phyloP scores from a whole-genome alignment of 2,329 filamentous ascomycete genomes.

The Ceratocystis ficicola region DNA sequence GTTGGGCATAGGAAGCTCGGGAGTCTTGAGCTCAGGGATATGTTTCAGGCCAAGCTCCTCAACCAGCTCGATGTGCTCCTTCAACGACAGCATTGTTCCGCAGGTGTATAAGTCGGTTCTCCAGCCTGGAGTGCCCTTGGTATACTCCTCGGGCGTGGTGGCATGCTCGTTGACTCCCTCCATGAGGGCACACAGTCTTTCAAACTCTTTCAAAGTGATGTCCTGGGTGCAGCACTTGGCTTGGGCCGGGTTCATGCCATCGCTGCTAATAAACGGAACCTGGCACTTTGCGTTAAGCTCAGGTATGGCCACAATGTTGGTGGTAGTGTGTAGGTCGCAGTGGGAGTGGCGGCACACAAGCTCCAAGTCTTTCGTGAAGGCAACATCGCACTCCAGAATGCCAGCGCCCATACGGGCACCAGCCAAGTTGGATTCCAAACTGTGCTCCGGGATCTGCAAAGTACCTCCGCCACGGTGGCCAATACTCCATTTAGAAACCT shows the following conservation, averaged over 20 bases:
- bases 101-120: slow-evolving; percentile 57
- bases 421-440: slow-evolving; percentile 45
- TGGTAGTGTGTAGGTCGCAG: slow-evolving; percentile 57
- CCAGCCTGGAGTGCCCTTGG: slow-evolving; percentile 47
- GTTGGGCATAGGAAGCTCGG: slow-evolving; percentile 55
- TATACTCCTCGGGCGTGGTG: slow-evolving; percentile 45
- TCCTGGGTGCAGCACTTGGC: slow-evolving; percentile 62
- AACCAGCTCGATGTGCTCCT: slow-evolving; percentile 50
- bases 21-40: slow-evolving; percentile 56
- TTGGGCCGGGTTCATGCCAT: slow-evolving; percentile 39
- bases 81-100: slow-evolving; percentile 47
- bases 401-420: slow-evolving; percentile 57
- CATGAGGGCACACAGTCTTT: slow-evolving; percentile 58
- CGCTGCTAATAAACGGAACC: slow-evolving; percentile 46
- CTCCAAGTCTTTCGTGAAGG: slow-evolving; percentile 51
- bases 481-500: slow-evolving; percentile 44
- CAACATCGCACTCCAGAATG: slow-evolving; percentile 55
- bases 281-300: slow-evolving; percentile 54
- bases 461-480: slow-evolving; percentile 51
- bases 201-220: slow-evolving; percentile 55
- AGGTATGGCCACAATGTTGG: slow-evolving; percentile 51
- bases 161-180: slow-evolving; percentile 50
- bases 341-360: slow-evolving; percentile 58
- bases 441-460: slow-evolving; percentile 54
- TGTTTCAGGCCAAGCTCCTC: slow-evolving; percentile 49